Evolutionary conservation across 2,329 filamentous ascomycete genomes (phyloP), one percentile per base, ranked within the genome.

Genomic region (Gyromitra esculenta): DNA sequence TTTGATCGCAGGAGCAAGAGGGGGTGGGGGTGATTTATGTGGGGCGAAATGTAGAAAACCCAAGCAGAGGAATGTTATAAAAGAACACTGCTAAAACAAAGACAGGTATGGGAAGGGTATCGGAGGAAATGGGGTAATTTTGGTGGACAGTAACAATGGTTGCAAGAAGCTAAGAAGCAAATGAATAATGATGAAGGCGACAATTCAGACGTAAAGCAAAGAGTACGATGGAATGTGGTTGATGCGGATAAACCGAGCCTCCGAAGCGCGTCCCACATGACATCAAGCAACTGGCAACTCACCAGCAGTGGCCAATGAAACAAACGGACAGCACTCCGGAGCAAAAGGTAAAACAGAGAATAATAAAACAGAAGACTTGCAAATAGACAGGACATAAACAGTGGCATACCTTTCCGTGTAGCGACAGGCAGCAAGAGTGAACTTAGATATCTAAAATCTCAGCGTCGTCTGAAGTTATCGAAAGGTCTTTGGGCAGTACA

Each of bases 251-350:
- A 75, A 75, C 57, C 68, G 68, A 71, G 67, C 67, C 59, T 63
- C 67, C 45, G 45, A 70, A 75, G 72, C 72, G 72, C 72, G 72
- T 75, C 72, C 66, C 72, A 75, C 72, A 75, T 75, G 72, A 75
- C 72, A 75, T 75, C 72, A 75, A 75, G 66, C 72, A 59, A 75
- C 25, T 63, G 48, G 50, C 41, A 62, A 54, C 48, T 69, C 39
- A 56, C 65, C 60, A 75, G 65, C 50, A 71, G 43, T 52, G 21
- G 43, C 66, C 45, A 75, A 69, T 69, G 54, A 68, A 74, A 62
- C 57, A 74, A 74, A 59, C 54, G 25, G 52, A 63, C 52, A 45
- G 56, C 37, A 4, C 21, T 45, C 48, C 13, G 21, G 65, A 57
- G 39, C 21, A 45, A 57, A 69, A 54, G 48, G 37, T 59, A 18